Evolutionary conservation across 2,329 filamentous ascomycete genomes (phyloP), one percentile per base, ranked within the genome.

Genomic region (Aspergillus costaricaensis): DNA sequence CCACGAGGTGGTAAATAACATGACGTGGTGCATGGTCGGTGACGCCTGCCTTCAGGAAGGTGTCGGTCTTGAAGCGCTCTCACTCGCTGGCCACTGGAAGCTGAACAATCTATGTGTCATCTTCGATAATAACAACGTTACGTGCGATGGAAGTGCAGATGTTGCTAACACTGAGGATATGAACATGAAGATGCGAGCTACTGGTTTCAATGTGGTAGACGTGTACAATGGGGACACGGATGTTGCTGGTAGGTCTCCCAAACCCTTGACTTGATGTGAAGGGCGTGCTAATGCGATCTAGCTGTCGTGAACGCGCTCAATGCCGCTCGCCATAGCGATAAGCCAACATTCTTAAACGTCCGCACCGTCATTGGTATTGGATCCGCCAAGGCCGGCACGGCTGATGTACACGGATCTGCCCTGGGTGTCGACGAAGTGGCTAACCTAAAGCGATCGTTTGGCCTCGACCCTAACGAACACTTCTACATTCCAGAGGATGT

Each of bases 61-160:
- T 30, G 83, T 87, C 0, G 81, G 77, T 0, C 74, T 86, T 1
- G 85, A 87, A 68, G 81, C 85, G 0, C 80, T 87, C 52, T 80
- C 80, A 2, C 78, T 86, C 6, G 79, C 82, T 48, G 84, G 84
- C 36, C 84, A 86, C 63, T 76, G 80, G 70, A 79, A 77, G 63
- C 74, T 87, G 8, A 81, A 83, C 72, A 87, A 87, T 68, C 72
- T 87, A 1, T 80, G 80, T 4, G 72, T 87, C 27, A 82, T 86
- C 50, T 87, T 86, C 64, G 85, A 87, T 64, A 86, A 87, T 71
- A 86, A 87, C 68, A 81, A 85, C 65, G 76, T 87, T 50, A 86
- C 84, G 4, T 86, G 84, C 65, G 85, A 86, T 59, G 85, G 85
- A 1, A 80, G 78, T 2, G 79, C 86, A 2, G 83, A 86, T 68